Base-by-base conservation (phyloP, 345 rosid genomes). In the Arabis alpina region DNA sequence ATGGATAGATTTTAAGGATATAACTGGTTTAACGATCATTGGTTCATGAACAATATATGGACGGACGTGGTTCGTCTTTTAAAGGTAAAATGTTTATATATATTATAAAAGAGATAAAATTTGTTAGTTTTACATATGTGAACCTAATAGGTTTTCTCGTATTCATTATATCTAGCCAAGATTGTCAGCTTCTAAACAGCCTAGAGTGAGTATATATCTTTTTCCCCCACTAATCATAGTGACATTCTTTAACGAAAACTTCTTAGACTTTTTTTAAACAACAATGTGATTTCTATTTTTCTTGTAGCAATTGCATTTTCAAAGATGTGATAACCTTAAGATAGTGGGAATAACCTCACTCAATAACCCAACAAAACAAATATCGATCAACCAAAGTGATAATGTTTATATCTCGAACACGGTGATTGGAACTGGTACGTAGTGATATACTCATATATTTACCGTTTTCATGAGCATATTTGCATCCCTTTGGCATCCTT, bases 391-490 rank as follows among this genome's bases (percentile, higher is more conserved):
- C 23, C 1, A 12, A 4, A 70, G 82, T 61, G 63, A 56, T 5
- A n/a, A 28, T 1, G 83, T 74, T 8, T 6, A 36, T 68, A 51
- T 87, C 10, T 66, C 83, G 19, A 42, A 82, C 57, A 63, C 77
- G 6, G 4, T 4, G 32, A 72, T 87, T 3, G 78, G 71, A 62
- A 85, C 88, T 2, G 93, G 93, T 82, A 74, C 0, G 32, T 28
- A 13, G 8, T 30, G 23, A 19, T 19, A 19, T 19, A 19, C 23
- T 19, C 23, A 19, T 19, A 19, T 19, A 19, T 19, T 19, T 19
- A 19, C 23, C 23, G 23, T 19, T 19, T 19, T 19, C 23, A 19
- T 19, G 23, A 19, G 23, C 23, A 19, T 19, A 19, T 19, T 19
- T 19, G 23, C 23, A 19, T 19, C 1, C 23, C 23, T 19, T 19